Percentiles rank a stretch among this genome's conserved stretches.
phyloP scores from a whole-genome alignment of 2,329 filamentous ascomycete species.

The Aureobasidium lini region DNA sequence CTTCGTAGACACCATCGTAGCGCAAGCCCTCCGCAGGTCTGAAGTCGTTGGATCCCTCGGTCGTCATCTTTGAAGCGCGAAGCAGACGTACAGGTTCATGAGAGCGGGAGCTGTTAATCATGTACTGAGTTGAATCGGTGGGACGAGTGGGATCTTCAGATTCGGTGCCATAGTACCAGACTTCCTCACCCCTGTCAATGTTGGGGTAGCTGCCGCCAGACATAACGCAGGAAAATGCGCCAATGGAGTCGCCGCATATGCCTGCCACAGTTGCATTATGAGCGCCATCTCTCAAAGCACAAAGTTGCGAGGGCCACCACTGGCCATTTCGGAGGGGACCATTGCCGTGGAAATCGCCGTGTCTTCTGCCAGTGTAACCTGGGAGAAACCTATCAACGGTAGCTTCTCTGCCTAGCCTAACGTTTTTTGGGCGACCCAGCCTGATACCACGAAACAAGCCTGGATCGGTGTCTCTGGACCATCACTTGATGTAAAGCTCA shows the following conservation, averaged over 20 bases:
- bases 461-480: constrained; percentile 32
- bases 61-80: constrained; percentile 33
- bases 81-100: constrained; percentile 44
- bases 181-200: constrained; percentile 41
- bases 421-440: constrained; percentile 15
- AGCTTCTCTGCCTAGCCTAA: constrained; percentile 12
- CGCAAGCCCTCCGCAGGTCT: constrained; percentile 44
- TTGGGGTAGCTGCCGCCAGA: constrained; percentile 42
- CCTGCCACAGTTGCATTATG: constrained; percentile 45
- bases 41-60: constrained; percentile 31
- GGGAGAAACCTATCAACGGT: constrained; percentile 19
- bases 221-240: constrained; percentile 51
- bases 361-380: constrained; percentile 18
- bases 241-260: constrained; percentile 38
- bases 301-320: constrained; percentile 50
- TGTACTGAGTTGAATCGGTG: constrained; percentile 33
- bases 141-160: constrained; percentile 23
- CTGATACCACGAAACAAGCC: constrained; percentile 41
- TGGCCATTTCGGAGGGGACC: constrained; percentile 38
- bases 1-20: constrained; percentile 51
- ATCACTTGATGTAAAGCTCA: constrained; percentile 42
- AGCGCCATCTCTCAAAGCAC: constrained; percentile 45
- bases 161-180: constrained; percentile 48
- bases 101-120: constrained; percentile 35
- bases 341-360: constrained; percentile 32